phyloP scores from a whole-genome alignment of 306 rosid genomes.

The Cicer yamashitae region DNA sequence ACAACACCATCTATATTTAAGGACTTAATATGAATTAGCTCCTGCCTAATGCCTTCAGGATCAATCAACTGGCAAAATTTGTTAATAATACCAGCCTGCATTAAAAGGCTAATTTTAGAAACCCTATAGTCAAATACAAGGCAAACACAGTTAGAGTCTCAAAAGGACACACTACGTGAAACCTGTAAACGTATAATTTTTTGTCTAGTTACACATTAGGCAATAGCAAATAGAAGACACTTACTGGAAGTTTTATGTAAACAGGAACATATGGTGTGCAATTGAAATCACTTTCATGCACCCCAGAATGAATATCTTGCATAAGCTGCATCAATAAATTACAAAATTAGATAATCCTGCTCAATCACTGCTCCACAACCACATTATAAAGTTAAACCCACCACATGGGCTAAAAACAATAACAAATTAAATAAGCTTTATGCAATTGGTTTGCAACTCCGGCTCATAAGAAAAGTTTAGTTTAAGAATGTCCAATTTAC shows the following conservation, averaged over 20 bases:
- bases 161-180: slow-evolving; percentile 40
- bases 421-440: slow-evolving; percentile 16
- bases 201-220: slow-evolving; percentile 29
- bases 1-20: slow-evolving; percentile 80
- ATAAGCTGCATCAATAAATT: slow-evolving; percentile 71
- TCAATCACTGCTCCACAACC: slow-evolving; percentile 27
- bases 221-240: slow-evolving; percentile 46
- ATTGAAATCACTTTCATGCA: slow-evolving; percentile 64
- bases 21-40: slow-evolving; percentile 77
- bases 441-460: slow-evolving; percentile 1
- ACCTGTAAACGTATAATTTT: slow-evolving; percentile 15
- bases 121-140: slow-evolving; percentile 18
- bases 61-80: slow-evolving; percentile 89
- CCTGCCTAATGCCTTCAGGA: slow-evolving; percentile 80
- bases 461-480: not conserved
- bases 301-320: slow-evolving; percentile 74
- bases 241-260: slow-evolving; percentile 74
- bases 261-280: slow-evolving; percentile 85
- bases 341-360: slow-evolving; percentile 43
- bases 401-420: not conserved
- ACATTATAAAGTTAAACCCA: slow-evolving; percentile 16
- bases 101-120: slow-evolving; percentile 48
- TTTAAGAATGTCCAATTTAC: slow-evolving; percentile 25
- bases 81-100: slow-evolving; percentile 78
- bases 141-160: slow-evolving; percentile 29